Evolutionary conservation across 2,329 filamentous ascomycete species (phyloP).

Genomic region (Pseudophaeomoniella oleicola): DNA sequence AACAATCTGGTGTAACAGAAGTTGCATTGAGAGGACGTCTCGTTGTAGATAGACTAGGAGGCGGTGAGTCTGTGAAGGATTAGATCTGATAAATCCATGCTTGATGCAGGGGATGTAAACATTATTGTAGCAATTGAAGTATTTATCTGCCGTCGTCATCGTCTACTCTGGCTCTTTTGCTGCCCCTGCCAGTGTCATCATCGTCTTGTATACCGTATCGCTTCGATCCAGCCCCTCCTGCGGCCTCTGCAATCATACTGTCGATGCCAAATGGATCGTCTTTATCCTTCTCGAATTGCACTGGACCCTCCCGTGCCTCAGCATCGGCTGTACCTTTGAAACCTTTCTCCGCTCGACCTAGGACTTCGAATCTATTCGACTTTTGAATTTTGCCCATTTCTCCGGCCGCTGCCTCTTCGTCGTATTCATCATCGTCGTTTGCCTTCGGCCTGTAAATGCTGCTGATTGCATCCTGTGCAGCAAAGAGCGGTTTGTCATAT

Average conservation of each 20-base stretch:
- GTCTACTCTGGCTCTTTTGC: conserved; percentile 66
- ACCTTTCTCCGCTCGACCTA: conserved; percentile 69
- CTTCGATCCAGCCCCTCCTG: conserved; percentile 52
- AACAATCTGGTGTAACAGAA: no score
- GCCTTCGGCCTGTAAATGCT: conserved; percentile 80
- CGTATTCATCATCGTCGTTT: conserved; percentile 56
- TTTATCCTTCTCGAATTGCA: conserved; percentile 86
- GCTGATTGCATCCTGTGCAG: conserved; percentile 84
- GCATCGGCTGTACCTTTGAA: conserved; percentile 74
- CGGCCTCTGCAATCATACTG: conserved; percentile 73
- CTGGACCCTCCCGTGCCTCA: conserved; percentile 78
- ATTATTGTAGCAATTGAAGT: no score
- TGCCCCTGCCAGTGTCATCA: conserved; percentile 22
- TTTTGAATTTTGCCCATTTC: conserved; percentile 84
- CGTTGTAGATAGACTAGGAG: no score
- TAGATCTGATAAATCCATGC: no score
- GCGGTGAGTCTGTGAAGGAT: no score
- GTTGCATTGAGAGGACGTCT: no score
- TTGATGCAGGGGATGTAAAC: no score
- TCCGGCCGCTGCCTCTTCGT: conserved; percentile 63
- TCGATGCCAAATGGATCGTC: conserved; percentile 89
- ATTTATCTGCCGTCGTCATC: conserved; percentile 38
- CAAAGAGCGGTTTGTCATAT: conserved; percentile 95
- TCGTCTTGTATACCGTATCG: conserved; percentile 56
- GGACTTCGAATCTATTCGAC: conserved; percentile 69